Base-by-base conservation (phyloP, 257 asterid genomes). In the Solanum etuberosum region DNA sequence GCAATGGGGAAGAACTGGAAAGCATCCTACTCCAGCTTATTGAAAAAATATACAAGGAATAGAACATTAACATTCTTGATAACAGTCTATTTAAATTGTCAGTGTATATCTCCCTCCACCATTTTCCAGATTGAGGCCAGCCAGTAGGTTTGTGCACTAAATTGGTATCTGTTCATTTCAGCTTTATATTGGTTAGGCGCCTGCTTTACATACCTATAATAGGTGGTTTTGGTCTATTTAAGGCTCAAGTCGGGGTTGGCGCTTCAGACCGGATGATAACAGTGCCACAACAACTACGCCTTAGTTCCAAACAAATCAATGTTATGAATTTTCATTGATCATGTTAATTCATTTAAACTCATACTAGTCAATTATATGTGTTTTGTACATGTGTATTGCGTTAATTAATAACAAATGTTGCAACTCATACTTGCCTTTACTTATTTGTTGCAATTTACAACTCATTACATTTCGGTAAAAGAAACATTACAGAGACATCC, bases 1-100 rank as follows among this genome's bases (percentile, higher is more conserved):
- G 85, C 86, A 87, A 90, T 20, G 92, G 95, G 12, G 95, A 93
- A 90, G 97, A 95, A 88, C 94, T 95, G 18, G 96, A 92, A 14
- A 88, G 77, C 86, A 92, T 86, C 87, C 90, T 96, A 27, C 91
- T 90, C 70, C 67, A 88, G 37, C 94, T 93, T 83, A 92, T 95
- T n/a, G 43, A 84, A 57, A 51, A 42, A 70, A 38, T 73, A 54
- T 86, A 90, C 81, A 76, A n/a, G 37, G 90, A 48, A 48, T 90
- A 86, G 82, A 46, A 71, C 38, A 31, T 38, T 78, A 51, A 80
- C 34, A 81, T 87, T 83, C 85, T 86, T 81, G 32, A 83, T 18
- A 83, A 86, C 83, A 85, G 80, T 68, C 10, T 48, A 18, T 76
- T 32, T 37, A 82, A 85, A 38, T 40, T 74, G 34, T 74, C 54